A percentile compares a stretch with the other conserved stretches of the same genome.
Evolutionary conservation across 345 rosid genomes (phyloP).

Genomic region (Isatis tinctoria): DNA sequence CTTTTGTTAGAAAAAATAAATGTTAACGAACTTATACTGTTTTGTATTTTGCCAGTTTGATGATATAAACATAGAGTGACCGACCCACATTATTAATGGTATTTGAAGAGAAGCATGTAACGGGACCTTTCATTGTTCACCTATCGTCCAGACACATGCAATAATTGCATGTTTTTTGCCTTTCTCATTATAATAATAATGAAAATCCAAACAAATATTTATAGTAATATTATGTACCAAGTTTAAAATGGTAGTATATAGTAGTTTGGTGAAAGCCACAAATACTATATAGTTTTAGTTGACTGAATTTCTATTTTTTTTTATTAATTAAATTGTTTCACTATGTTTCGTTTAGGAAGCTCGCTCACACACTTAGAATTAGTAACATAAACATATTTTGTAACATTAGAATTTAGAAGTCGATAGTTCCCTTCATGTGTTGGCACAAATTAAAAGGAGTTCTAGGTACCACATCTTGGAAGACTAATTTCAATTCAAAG

Average conservation of each 20-base stretch:
- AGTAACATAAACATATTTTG: background rate
- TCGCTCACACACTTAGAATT: background rate
- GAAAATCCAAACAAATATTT: background rate
- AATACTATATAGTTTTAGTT: background rate
- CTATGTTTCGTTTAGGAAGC: background rate
- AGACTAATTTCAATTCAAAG: background rate
- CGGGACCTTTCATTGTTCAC: conserved; percentile 31
- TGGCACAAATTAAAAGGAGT: background rate
- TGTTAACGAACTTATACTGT: background rate
- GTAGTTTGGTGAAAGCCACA: background rate
- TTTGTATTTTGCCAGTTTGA: background rate
- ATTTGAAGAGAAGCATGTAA: conserved; percentile 33
- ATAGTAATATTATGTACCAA: no score
- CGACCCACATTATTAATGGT: conserved; percentile 27
- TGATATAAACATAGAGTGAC: background rate
- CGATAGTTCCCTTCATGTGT: background rate
- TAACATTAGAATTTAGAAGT: background rate
- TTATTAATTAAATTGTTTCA: background rate
- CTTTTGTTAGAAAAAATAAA: no score
- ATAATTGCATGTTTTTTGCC: conserved; percentile 28
- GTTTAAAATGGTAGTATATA: background rate
- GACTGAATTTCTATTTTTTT: background rate
- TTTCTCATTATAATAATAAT: conserved; percentile 11
- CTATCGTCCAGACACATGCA: conserved; percentile 29
- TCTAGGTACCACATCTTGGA: background rate